These are phyloP conservation scores for Yarrowia alimentaria DNA, from an alignment of 805 yeast genomes.

Conservation along the genomic window DNA sequence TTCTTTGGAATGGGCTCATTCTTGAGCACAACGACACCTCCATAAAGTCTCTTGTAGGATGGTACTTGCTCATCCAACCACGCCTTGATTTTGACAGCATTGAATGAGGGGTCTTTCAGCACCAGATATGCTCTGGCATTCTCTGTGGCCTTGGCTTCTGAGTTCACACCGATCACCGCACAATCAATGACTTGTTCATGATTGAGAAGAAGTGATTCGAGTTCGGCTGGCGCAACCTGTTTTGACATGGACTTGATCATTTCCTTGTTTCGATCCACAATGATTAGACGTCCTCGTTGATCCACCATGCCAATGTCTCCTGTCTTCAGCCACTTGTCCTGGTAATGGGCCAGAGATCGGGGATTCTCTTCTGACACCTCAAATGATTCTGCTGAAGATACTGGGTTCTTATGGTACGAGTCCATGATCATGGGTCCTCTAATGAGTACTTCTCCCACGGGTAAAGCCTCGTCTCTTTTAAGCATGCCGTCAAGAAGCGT, in stretches of 20 bases:
- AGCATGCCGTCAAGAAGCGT: not conserved
- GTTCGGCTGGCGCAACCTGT: slow-evolving; percentile 92
- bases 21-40: slow-evolving; percentile 56
- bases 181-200: slow-evolving; percentile 78
- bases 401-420: slow-evolving; percentile 50
- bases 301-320: slow-evolving; percentile 57
- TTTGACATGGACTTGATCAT: slow-evolving; percentile 49
- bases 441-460: slow-evolving; percentile 52
- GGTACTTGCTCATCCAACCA: slow-evolving; percentile 43
- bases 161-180: slow-evolving; percentile 75
- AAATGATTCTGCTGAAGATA: slow-evolving; percentile 48
- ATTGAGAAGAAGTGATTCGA: slow-evolving; percentile 76
- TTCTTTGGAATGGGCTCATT: slow-evolving; percentile 82
- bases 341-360: slow-evolving; percentile 1
- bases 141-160: slow-evolving; percentile 75
- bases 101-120: slow-evolving; percentile 19
- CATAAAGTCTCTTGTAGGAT: slow-evolving; percentile 43
- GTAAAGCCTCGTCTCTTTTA: slow-evolving; percentile 27
- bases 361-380: slow-evolving; percentile 34
- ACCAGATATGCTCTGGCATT: slow-evolving; percentile 42
- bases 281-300: slow-evolving; percentile 47
- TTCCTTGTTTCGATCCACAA: slow-evolving; percentile 44
- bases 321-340: slow-evolving; percentile 54
- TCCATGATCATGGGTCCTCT: slow-evolving; percentile 55
- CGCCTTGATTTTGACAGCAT: slow-evolving; percentile 33